phyloP scores from a whole-genome alignment of 345 rosid species.

The Salix purpurea region DNA sequence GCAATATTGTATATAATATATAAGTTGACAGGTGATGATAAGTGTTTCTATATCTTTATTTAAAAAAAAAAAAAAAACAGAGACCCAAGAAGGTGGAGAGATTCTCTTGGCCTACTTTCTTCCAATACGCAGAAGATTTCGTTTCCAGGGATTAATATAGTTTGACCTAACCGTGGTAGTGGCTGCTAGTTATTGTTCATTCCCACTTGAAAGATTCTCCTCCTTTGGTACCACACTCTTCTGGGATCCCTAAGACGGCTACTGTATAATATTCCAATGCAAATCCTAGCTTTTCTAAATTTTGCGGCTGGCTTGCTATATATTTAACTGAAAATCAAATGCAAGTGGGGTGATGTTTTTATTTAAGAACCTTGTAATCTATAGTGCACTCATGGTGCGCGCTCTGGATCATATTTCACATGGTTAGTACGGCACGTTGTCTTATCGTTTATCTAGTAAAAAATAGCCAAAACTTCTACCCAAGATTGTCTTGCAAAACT shows the following conservation, averaged over 20 bases:
- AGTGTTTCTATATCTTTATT: not conserved
- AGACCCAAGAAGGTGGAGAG: constrained; percentile 13
- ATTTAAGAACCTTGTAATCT: not conserved
- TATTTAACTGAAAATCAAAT: not conserved
- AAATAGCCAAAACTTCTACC: not conserved
- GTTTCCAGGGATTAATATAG: not conserved
- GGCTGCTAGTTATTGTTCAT: not conserved
- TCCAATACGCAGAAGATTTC: not conserved
- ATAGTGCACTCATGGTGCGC: constrained; percentile 1
- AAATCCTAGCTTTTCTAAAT: not conserved
- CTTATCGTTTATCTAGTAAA: not conserved
- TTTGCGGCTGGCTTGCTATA: constrained; percentile 13
- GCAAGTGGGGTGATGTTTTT: not conserved
- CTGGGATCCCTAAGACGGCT: constrained; percentile 9
- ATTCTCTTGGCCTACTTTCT: not conserved
- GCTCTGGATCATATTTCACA: constrained; percentile 5
- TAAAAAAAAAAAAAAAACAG: not conserved
- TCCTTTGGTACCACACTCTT: not conserved
- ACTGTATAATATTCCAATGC: not conserved
- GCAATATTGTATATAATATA: not conserved
- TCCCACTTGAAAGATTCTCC: not conserved
- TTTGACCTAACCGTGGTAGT: not conserved
- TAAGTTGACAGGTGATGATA: not conserved
- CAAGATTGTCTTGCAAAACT: not conserved
- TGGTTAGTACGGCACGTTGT: not conserved